These are phyloP conservation scores for Alternaria triticina DNA, from an alignment of 2,329 filamentous ascomycete genomes.

Conservation along the genomic window DNA sequence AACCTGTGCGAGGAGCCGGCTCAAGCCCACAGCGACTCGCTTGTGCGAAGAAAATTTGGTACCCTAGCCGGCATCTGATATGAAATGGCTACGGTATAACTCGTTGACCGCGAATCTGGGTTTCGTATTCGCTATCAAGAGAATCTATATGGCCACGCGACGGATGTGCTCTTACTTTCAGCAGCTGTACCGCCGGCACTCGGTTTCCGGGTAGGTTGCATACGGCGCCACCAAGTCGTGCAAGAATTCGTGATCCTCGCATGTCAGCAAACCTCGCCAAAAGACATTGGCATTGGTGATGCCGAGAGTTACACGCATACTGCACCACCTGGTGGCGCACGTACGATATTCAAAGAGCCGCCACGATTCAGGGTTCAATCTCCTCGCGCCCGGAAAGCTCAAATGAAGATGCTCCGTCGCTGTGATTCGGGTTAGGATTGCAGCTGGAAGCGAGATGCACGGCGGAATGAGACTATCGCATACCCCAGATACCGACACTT, in stretches of 20 bases:
- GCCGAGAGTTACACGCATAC: not conserved
- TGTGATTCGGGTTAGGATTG: conserved; percentile 11
- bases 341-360: conserved; percentile 10
- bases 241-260: not conserved
- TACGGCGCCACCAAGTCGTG: not conserved
- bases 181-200: not conserved
- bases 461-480: conserved; percentile 16
- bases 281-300: not conserved
- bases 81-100: conserved; percentile 1
- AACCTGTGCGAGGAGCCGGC: conserved; percentile 11
- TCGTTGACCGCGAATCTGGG: not conserved
- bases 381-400: conserved; percentile 15
- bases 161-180: not conserved
- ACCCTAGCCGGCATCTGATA: conserved; percentile 17
- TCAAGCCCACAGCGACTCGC: conserved; percentile 20
- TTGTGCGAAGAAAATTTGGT: conserved; percentile 8
- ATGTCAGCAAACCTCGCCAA: not conserved
- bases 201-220: conserved; percentile 13
- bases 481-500: conserved; percentile 24
- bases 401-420: conserved; percentile 22
- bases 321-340: not conserved
- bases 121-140: conserved; percentile 11
- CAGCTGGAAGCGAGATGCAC: conserved; percentile 13
- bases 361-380: conserved; percentile 18
- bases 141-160: conserved; percentile 5